A percentile compares a stretch with the other conserved stretches of the same genome.
These are phyloP conservation scores for Neurospora sp. DNA, from an alignment of 2,329 filamentous ascomycete species.

Conservation along the genomic window DNA sequence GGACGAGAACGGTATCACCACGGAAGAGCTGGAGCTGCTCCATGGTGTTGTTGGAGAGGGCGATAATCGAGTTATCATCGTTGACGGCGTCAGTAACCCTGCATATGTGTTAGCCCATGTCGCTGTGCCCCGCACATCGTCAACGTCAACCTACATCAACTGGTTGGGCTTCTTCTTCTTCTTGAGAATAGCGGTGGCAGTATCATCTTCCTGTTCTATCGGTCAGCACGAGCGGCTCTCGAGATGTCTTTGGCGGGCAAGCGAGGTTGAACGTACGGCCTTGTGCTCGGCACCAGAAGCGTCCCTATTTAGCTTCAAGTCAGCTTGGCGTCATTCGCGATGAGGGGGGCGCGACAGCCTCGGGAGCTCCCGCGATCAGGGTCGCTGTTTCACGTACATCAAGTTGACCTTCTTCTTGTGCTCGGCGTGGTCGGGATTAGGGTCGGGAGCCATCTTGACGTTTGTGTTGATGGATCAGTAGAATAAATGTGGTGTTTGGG, in stretches of 20 bases:
- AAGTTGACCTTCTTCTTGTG: slow-evolving; percentile 78
- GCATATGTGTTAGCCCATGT: slow-evolving; percentile 13
- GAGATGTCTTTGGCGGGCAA: slow-evolving; percentile 13
- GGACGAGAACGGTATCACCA: slow-evolving; percentile 93
- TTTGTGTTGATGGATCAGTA: slow-evolving; percentile 5
- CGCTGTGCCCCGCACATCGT: slow-evolving; percentile 2
- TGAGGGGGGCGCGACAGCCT: background rate
- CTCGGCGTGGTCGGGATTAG: slow-evolving; percentile 41
- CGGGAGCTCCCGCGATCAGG: slow-evolving; percentile 1
- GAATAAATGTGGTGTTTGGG: background rate
- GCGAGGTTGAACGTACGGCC: slow-evolving; percentile 49
- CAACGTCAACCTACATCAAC: slow-evolving; percentile 58
- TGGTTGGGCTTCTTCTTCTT: slow-evolving; percentile 99
- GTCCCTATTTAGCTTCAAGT: slow-evolving; percentile 50
- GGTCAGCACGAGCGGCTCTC: slow-evolving; percentile 22
- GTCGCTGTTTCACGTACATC: slow-evolving; percentile 46
- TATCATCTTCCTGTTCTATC: slow-evolving; percentile 65
- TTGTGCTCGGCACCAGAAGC: slow-evolving; percentile 80
- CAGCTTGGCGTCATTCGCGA: slow-evolving; percentile 21
- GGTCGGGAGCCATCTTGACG: slow-evolving; percentile 61
- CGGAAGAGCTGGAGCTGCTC: slow-evolving; percentile 96
- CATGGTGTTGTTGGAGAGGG: slow-evolving; percentile 97
- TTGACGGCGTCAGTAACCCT: slow-evolving; percentile 97
- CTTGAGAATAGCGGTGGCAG: slow-evolving; percentile 92
- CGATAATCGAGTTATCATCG: slow-evolving; percentile 99